Evolutionary conservation across 306 rosid genomes (phyloP).

Genomic region (Prunus mongolica): DNA sequence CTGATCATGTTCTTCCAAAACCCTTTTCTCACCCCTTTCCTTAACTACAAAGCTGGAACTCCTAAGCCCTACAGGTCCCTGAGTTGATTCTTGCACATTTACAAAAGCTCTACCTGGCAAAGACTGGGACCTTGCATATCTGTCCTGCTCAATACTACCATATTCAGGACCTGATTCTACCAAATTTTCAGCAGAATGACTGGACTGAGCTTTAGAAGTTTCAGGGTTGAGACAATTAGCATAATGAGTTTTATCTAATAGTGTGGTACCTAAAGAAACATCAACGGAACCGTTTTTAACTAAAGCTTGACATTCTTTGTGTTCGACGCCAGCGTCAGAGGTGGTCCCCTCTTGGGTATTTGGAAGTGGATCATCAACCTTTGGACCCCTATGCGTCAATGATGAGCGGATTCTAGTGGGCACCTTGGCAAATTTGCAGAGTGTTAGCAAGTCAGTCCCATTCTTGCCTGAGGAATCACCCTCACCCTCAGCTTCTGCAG

Average conservation of each 20-base stretch:
- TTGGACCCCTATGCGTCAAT: slow-evolving; percentile 41
- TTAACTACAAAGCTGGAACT: slow-evolving; percentile 37
- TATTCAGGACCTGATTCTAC: slow-evolving; percentile 38
- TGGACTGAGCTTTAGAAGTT: slow-evolving; percentile 31
- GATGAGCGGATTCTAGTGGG: slow-evolving; percentile 83
- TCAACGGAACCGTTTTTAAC: slow-evolving; percentile 37
- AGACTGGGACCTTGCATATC: slow-evolving; percentile 39
- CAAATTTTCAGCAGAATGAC: slow-evolving; percentile 29
- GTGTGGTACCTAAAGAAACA: slow-evolving; percentile 35
- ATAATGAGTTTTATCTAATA: slow-evolving; percentile 33
- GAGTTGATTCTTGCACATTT: slow-evolving; percentile 36
- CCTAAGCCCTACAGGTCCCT: slow-evolving; percentile 37
- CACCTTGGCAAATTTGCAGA: slow-evolving; percentile 66
- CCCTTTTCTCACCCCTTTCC: slow-evolving; percentile 70
- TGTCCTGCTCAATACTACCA: slow-evolving; percentile 36
- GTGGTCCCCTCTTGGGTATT: slow-evolving; percentile 28
- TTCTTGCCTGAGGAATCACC: slow-evolving; percentile 30
- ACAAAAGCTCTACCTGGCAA: slow-evolving; percentile 37
- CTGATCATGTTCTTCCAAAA: slow-evolving; percentile 42
- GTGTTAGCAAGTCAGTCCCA: slow-evolving; percentile 53
- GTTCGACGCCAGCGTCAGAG: slow-evolving; percentile 18
- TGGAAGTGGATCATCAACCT: slow-evolving; percentile 37
- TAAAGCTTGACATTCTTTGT: slow-evolving; percentile 27
- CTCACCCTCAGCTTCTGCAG: slow-evolving; percentile 38
- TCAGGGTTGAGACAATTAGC: slow-evolving; percentile 41